These are phyloP conservation scores for Funneliformis geosporum DNA, from an alignment of 192 early-diverging fungal genomes.

Conservation along the genomic window DNA sequence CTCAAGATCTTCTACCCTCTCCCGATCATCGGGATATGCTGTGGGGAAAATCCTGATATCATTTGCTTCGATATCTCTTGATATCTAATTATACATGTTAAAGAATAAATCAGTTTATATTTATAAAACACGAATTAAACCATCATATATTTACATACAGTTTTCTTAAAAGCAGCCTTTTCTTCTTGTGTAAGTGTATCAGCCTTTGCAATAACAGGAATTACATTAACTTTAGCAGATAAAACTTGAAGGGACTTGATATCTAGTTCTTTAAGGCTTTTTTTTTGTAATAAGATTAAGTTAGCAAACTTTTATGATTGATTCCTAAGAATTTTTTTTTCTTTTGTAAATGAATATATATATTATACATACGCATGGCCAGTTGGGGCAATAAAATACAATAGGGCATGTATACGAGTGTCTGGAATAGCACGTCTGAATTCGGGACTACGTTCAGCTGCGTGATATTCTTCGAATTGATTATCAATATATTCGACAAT, in stretches of 20 bases:
- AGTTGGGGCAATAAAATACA: constrained; percentile 97
- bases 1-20: constrained; percentile 62
- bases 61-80: constrained; percentile 64
- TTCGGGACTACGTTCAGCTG: constrained; percentile 74
- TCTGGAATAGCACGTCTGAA: constrained; percentile 80
- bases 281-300: constrained; percentile 6
- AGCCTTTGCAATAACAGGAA: constrained; percentile 83
- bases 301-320: background rate
- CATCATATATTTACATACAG: constrained; percentile 41
- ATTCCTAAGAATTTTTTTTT: background rate
- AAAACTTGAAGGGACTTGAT: constrained; percentile 66
- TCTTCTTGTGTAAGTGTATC: constrained; percentile 74
- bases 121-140: background rate
- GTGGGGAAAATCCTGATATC: constrained; percentile 74
- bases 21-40: constrained; percentile 69
- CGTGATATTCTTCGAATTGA: constrained; percentile 89
- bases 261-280: constrained; percentile 60
- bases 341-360: background rate
- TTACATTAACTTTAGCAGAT: constrained; percentile 75
- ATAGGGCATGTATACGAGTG: constrained; percentile 90
- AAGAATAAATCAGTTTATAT: background rate
- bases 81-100: constrained; percentile 45
- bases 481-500: constrained; percentile 96
- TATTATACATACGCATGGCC: constrained; percentile 72
- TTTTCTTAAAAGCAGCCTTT: constrained; percentile 61